Base-by-base conservation (phyloP, 2,329 filamentous ascomycete species). In the Aspergillus jensenii region DNA sequence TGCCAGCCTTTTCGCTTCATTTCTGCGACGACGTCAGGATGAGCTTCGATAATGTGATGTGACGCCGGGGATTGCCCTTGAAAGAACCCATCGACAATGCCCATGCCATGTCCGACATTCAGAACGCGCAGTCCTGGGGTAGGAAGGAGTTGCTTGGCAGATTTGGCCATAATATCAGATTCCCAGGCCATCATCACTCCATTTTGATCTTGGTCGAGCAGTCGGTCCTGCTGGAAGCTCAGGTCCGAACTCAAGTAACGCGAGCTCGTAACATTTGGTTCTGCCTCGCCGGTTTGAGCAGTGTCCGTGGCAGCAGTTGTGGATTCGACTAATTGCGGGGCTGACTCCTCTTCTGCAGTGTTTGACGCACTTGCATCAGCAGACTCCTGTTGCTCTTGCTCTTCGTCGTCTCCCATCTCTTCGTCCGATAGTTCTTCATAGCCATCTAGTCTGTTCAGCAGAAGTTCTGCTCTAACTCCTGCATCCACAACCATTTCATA, bases 181-280 rank as follows among this genome's bases (percentile, higher is more conserved):
- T 96, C 91, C 91, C 91, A 96, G 40, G 87, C 84, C 91, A 96
- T 96, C 91, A 96, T 96, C 46, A 96, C 90, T 52, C 90, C 91
- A 71, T 96, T 96, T 61, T 86, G 82, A 62, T 87, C 84, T 3
- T 85, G 81, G 69, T 95, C 90, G 6, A 95, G 82, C 2, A 95
- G 83, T 59, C 88, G 88, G 62, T 82, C 82, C 57, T 83, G 79
- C 49, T 82, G 81, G 74, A 90, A 89, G 14, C 83, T 87, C 21
- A 91, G 79, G 25, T 81, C 78, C 0, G 87, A 89, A 48, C 84
- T 81, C 46, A 93, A 84, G 70, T 92, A 93, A 41, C 85, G 82
- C 46, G 84, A 82, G 67, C 84, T 89, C 49, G 84, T 87, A 59
- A 89, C 84, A 31, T 76, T 72, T 7, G 70, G 66, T 3, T 71